Evolutionary conservation across 805 yeast species (phyloP), one percentile per base, ranked within the genome.

Genomic region (Spathaspora gorwiae): DNA sequence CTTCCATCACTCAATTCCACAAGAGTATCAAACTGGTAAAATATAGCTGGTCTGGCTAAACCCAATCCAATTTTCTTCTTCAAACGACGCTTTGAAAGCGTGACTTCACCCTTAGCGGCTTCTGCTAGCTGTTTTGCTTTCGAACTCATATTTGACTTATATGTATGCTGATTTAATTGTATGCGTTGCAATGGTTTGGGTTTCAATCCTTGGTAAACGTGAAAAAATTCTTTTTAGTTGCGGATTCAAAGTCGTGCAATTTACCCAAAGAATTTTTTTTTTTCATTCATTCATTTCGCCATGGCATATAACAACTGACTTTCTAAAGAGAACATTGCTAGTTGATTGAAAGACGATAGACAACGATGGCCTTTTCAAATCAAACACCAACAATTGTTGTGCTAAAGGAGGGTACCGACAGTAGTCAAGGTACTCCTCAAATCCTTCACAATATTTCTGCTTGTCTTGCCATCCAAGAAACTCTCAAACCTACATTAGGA

Each of bases 351-450:
- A 19, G 24, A 19, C 24, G 24, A 19, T 19, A 19, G 24, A 19
- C 24, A 19, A 48, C 10, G 37, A 90, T 90, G 97, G 85, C 84
- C 60, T 89, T 88, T 62, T 87, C 92, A 52, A 87, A 86, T 45
- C 97, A 90, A 66, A 86, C 97, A 34, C 99, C 99, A 39, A 92
- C 99, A n/a, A 87, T 92, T 56, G 98, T 94, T 51, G 98, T 94
- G 44, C 81, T 94, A 50, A 92, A 90, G 64, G 99, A 94, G 68
- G 99, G 99, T 43, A 94, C 99, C 5, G 99, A 94, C 61, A 73
- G 95, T 30, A 87, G 97, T 12, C 99, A 94, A 66, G 99, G 99
- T 33, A 81, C 83, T 53, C 98, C 98, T 24, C 99, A 94, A 73
- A 87, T 90, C 54, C 82, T 94, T 57, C 86, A 92, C 52, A 94